phyloP scores from a whole-genome alignment of 2,329 filamentous ascomycete species.

The Lachnellula suecica region DNA sequence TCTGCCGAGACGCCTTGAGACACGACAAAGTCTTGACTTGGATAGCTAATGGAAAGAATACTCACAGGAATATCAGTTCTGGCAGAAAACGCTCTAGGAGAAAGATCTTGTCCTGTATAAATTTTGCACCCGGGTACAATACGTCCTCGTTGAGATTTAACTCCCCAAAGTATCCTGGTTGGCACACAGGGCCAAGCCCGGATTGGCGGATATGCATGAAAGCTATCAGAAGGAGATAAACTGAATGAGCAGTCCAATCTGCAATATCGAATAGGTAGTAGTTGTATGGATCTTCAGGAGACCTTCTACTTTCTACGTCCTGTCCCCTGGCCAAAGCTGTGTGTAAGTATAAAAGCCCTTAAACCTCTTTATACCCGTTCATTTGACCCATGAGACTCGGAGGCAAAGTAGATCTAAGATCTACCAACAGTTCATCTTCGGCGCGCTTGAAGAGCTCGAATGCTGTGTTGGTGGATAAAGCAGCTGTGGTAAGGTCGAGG shows the following conservation, averaged over 20 bases:
- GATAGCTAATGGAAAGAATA: background rate
- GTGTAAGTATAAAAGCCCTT: background rate
- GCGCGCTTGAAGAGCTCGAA: background rate
- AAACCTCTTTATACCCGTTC: background rate
- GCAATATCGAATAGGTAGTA: background rate
- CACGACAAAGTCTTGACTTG: background rate
- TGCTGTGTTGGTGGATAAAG: background rate
- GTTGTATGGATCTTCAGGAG: background rate
- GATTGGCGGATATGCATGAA: background rate
- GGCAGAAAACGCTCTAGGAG: background rate
- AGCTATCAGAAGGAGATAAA: background rate
- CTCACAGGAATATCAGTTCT: constrained; percentile 2
- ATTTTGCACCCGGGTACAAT: background rate
- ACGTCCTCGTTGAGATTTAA: background rate
- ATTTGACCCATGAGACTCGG: background rate
- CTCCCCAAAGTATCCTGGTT: background rate
- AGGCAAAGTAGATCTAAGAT: background rate
- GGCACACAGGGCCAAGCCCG: background rate
- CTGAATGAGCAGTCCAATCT: background rate
- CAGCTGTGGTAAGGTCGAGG: background rate
- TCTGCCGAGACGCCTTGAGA: too few relatives aligned
- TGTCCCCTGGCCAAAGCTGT: background rate
- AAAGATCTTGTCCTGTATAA: background rate
- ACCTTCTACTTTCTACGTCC: background rate
- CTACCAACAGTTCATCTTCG: background rate